Conservation (phyloP, 768 basidiomycete genomes). For the Phylloporus sp. region DNA sequence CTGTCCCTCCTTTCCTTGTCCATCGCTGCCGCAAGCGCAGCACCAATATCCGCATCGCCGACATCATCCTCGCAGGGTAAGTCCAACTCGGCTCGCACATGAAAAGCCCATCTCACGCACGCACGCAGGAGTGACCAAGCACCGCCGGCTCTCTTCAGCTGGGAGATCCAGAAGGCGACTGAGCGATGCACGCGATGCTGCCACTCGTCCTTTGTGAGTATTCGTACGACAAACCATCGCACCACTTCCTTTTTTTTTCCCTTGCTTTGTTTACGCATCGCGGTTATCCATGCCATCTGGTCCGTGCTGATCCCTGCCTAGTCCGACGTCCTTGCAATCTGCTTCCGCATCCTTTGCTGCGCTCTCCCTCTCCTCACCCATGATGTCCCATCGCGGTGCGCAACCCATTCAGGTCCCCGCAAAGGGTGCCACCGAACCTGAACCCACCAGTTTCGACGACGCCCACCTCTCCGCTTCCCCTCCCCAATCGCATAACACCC, state of each 20-base stretch:
- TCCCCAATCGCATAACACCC: conserved; percentile 2
- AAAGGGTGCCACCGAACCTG: conserved; percentile 5
- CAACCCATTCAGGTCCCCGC: conserved; percentile 14
- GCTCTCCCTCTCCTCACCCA: conserved; percentile 38
- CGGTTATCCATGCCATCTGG: neutral
- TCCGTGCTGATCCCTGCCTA: conserved; percentile 14
- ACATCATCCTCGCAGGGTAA: conserved; percentile 16
- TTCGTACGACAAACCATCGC: neutral
- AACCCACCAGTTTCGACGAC: conserved; percentile 16
- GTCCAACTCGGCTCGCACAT: neutral
- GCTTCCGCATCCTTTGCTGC: conserved; percentile 38
- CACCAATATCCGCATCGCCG: conserved; percentile 39
- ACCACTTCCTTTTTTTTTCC: neutral
- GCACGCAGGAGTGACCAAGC: conserved; percentile 35
- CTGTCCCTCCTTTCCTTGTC: conserved; percentile 65
- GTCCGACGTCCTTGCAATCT: conserved; percentile 34
- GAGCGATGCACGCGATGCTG: conserved; percentile 78
- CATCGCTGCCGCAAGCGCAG: conserved; percentile 49
- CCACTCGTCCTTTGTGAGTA: conserved; percentile 67
- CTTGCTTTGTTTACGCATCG: too few species aligned
- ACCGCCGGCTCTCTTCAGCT: conserved; percentile 66
- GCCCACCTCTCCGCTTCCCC: conserved; percentile 9
- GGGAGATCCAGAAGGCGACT: conserved; percentile 66
- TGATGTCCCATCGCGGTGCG: conserved; percentile 24
- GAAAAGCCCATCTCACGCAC: neutral